These are phyloP conservation scores for Coniochaeta ligniaria DNA, from an alignment of 2,329 filamentous ascomycete genomes.

Conservation along the genomic window DNA sequence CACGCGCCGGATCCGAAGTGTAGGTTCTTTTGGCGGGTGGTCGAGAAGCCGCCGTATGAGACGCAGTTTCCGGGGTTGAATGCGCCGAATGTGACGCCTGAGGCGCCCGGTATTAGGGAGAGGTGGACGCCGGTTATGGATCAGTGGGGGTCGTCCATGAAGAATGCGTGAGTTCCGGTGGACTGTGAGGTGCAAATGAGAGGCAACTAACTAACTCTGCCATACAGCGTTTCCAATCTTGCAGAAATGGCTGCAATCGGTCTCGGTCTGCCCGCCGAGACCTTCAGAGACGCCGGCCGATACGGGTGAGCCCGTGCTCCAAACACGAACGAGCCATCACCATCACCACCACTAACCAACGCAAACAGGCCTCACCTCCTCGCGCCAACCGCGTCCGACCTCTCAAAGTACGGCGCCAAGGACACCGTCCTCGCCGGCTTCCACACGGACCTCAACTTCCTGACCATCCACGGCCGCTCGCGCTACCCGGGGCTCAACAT, in stretches of 20 bases:
- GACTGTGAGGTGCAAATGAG: background rate
- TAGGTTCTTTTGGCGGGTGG: slow-evolving; percentile 58
- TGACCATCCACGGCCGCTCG: slow-evolving; percentile 57
- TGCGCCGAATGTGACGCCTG: slow-evolving; percentile 46
- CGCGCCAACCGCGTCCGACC: slow-evolving; percentile 53
- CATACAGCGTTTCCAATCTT: slow-evolving; percentile 40
- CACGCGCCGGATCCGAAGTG: slow-evolving; percentile 55
- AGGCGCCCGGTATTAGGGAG: slow-evolving; percentile 37
- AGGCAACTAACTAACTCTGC: background rate
- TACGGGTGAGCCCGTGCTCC: slow-evolving; percentile 30
- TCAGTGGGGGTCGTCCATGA: slow-evolving; percentile 53
- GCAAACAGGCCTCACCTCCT: slow-evolving; percentile 44
- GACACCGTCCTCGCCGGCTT: slow-evolving; percentile 57
- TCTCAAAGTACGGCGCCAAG: slow-evolving; percentile 41
- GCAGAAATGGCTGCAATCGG: slow-evolving; percentile 53
- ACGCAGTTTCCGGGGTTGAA: slow-evolving; percentile 50
- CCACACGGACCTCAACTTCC: slow-evolving; percentile 58
- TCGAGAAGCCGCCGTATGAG: slow-evolving; percentile 42
- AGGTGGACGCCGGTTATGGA: slow-evolving; percentile 49
- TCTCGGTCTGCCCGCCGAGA: slow-evolving; percentile 42
- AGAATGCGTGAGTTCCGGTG: slow-evolving; percentile 38
- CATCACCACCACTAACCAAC: background rate
- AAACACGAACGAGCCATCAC: background rate
- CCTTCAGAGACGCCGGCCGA: slow-evolving; percentile 46
- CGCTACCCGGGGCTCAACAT: slow-evolving; percentile 56